Conservation (phyloP, 352 stramenopile genomes). For the Phytophthora nicotianae region DNA sequence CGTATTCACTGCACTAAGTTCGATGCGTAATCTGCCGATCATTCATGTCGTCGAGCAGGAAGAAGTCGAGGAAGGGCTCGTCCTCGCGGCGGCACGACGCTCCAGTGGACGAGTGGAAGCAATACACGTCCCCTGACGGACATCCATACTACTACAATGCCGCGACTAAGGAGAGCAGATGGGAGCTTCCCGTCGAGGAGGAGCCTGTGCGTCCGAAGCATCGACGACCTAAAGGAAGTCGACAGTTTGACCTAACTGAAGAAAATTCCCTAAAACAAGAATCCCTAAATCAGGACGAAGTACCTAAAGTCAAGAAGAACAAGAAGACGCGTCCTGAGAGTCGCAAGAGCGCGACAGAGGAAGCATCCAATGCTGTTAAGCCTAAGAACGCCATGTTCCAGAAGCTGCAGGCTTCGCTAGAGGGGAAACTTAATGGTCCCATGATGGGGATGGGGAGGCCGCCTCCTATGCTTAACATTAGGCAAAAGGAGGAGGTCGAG, state of each 20-base stretch:
- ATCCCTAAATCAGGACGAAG: conserved; percentile 1
- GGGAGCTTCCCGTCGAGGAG: conserved; percentile 49
- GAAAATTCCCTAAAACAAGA: conserved; percentile 2
- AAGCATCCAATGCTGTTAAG: neutral
- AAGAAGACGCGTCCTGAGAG: conserved; percentile 11
- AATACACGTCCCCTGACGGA: conserved; percentile 64
- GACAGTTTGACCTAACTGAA: conserved; percentile 12
- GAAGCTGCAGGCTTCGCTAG: conserved; percentile 64
- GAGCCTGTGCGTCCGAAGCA: conserved; percentile 9
- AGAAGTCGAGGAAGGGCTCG: conserved; percentile 14
- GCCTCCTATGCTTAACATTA: conserved; percentile 38
- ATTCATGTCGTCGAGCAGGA: conserved; percentile 10
- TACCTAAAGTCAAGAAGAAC: conserved; percentile 11
- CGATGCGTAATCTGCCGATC: neutral
- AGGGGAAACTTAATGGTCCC: conserved; percentile 33
- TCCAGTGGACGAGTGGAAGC: conserved; percentile 43
- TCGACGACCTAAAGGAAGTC: conserved; percentile 18
- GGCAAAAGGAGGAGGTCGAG: conserved; percentile 13
- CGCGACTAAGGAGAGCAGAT: conserved; percentile 65
- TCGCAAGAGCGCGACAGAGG: conserved; percentile 1
- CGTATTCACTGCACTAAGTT: conserved; percentile 2
- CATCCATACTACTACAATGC: conserved; percentile 73
- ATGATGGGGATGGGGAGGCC: conserved; percentile 31
- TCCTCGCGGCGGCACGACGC: conserved; percentile 11
- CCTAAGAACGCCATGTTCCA: conserved; percentile 48